Base-by-base conservation (phyloP, 225 moss, liverwort and hornwort species). In the Antitrichia curtipendula region DNA sequence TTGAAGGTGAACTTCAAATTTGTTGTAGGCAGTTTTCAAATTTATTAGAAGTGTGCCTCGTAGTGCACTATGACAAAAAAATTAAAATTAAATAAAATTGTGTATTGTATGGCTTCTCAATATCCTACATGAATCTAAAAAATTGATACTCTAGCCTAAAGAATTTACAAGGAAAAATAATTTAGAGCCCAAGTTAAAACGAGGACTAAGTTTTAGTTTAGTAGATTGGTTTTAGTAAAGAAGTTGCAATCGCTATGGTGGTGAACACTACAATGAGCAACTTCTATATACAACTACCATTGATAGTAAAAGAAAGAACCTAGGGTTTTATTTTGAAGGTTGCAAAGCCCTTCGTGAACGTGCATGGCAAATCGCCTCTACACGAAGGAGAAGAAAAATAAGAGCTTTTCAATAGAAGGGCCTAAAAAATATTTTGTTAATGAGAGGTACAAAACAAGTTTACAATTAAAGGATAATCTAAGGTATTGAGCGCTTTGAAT, bases 151-250 rank as follows among this genome's bases (percentile, higher is more conserved):
- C 40, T 18, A 73, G 2, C 6, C 7, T 29, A 18, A 29, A 29
- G 10, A 68, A 29, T 0, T 18, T 29, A 6, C 7, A 17, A 18
- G 7, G 45, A 10, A 29, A 45, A 72, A 18, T 18, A 17, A 1
- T 18, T 18, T 18, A 29, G 7, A 73, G 7, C 1, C 24, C 0
- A 23, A 1, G 13, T 31, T 4, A 18, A 18, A 73, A 47, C 0
- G 19, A 31, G 3, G 19, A 64, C 17, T 18, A 47, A n/a, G 2
- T 18, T 47, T 7, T 11, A 4, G 4, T 47, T 9, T 29, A 1
- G 4, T 19, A 18, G 10, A 45, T 47, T 0, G 0, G 0, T 29
- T 4, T 73, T 29, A 17, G 12, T 3, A 50, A 0, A 75, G 2
- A 75, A 75, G 21, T 0, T 50, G 0, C 34, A 8, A 34, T 34